Base-by-base conservation (phyloP, 1,284 basidiomycete species). In the Trametes hirsuta region DNA sequence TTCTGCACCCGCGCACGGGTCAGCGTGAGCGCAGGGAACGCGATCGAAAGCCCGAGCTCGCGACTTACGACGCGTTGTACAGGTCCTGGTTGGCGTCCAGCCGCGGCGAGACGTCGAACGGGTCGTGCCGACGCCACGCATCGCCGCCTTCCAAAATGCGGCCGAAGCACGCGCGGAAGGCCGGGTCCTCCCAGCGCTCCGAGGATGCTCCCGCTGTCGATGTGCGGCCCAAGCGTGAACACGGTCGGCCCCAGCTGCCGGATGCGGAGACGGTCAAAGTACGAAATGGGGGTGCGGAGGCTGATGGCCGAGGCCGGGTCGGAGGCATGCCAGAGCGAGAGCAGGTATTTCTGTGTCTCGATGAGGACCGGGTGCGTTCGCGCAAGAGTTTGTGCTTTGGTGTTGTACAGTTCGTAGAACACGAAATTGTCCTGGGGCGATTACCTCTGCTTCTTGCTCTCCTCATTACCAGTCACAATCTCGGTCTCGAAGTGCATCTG, bases 131-230 rank as follows among this genome's bases (percentile, higher is more conserved):
- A 53, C 76, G 75, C 87, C 88, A 92, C 0, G 69, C 47, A 1
- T 66, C 63, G 1, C 55, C 69, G 9, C 79, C 78, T 71, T 74
- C 59, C 2, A 93, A 70, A 51, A 93, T 87, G 12, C 75, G 68
- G 3, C 65, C 46, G 72, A 86, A 93, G 22, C 85, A 85, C 1
- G 66, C 69, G n/a, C 87, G 76, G 69, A 86, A 90, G 1, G 71
- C 75, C 0, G 77, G 73, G 70, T 93, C 91, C 72, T 94, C 91
- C 91, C 92, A 94, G 0, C 89, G 75, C 73, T 94, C 91, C 18
- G 18, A 18, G 18, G 6, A 93, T 76, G 4, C 84, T 81, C 0
- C 91, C 91, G 0, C 87, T 88, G 68, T 94, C 92, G 48, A 91
- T 79, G 68, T 94, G 91, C 4, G 91, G 85, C 0, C 87, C 90